Evolutionary conservation across 805 yeast genomes (phyloP), one percentile per base, ranked within the genome.

Genomic region (Candida corydali): DNA sequence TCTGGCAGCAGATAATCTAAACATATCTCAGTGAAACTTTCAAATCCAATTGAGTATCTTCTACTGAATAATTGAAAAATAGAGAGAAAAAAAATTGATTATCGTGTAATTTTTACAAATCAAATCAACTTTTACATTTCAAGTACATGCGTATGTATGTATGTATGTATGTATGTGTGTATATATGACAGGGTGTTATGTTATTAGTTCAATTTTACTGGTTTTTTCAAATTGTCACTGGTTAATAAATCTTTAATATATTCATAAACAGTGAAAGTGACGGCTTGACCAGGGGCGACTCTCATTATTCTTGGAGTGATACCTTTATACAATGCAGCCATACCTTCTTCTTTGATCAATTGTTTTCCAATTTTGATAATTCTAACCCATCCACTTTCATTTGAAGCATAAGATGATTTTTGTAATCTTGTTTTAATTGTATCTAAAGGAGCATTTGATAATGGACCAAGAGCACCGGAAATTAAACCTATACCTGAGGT

Each of bases 251-350:
- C 76, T 62, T 88, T 83, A 58, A 87, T 84, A 56, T 73, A 82
- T 68, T 91, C 98, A 63, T 91, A 91, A 29, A 93, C 96, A 6
- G 98, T 93, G 69, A 91, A 91, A 12, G 97, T 93, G 39, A 91
- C 98, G 38, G 98, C 97, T 68, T 91, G 98, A 44, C 98, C 98
- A 17, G 98, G 97, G 9, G 98, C 98, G 36, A 91, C 98, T 69
- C 98, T 83, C 95, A 91, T 89, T 50, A 91, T 91, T 70, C 98
- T 82, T 51, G 98, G 98, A 17, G 97, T 88, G 57, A 91, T 91
- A 68, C 98, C 98, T 38, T 57, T 57, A 43, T 57, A 57, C 35
- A 57, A 61, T 12, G 73, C 73, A 38, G 59, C 59, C 27, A 57
- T 51, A 37, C 98, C 98, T 65, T 88, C 96, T 69, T 87, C 95